These are phyloP conservation scores for Penicillium rolfsii DNA, from an alignment of 2,329 filamentous ascomycete genomes.

Conservation along the genomic window DNA sequence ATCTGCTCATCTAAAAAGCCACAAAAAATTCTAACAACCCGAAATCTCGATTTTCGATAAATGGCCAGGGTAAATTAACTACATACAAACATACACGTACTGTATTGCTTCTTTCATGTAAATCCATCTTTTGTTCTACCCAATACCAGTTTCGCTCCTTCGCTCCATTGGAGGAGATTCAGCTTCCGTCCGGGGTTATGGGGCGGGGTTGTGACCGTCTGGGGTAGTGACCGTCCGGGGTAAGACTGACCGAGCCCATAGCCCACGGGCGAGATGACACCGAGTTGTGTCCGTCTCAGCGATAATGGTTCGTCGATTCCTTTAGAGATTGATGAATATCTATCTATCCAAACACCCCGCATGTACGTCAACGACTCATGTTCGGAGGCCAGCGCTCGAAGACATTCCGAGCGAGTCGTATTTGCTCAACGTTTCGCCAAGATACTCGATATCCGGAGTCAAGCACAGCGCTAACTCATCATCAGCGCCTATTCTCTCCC, in stretches of 20 bases:
- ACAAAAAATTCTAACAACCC: no score
- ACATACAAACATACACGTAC: no score
- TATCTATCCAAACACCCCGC: not conserved
- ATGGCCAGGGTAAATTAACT: no score
- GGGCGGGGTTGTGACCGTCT: constrained; percentile 18
- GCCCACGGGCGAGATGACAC: constrained; percentile 12
- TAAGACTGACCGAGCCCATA: constrained; percentile 17
- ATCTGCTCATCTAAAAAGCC: no score
- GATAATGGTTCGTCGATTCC: constrained; percentile 7
- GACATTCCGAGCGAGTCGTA: constrained; percentile 9
- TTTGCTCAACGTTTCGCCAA: constrained; percentile 6
- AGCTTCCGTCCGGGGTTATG: constrained; percentile 18
- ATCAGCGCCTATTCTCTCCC: constrained; percentile 18
- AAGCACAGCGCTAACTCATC: constrained; percentile 16
- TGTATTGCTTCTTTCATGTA: no score
- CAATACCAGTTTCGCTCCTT: not conserved
- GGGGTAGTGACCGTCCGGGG: constrained; percentile 21
- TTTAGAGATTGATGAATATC: not conserved
- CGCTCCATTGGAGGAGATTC: constrained; percentile 17
- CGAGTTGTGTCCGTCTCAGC: constrained; percentile 12
- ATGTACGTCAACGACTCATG: not conserved
- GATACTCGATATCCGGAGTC: constrained; percentile 8
- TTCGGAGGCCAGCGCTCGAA: constrained; percentile 10
- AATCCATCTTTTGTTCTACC: not conserved
- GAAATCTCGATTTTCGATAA: no score